These are phyloP conservation scores for Noccaea caerulescens DNA, from an alignment of 345 rosid species.

Conservation along the genomic window DNA sequence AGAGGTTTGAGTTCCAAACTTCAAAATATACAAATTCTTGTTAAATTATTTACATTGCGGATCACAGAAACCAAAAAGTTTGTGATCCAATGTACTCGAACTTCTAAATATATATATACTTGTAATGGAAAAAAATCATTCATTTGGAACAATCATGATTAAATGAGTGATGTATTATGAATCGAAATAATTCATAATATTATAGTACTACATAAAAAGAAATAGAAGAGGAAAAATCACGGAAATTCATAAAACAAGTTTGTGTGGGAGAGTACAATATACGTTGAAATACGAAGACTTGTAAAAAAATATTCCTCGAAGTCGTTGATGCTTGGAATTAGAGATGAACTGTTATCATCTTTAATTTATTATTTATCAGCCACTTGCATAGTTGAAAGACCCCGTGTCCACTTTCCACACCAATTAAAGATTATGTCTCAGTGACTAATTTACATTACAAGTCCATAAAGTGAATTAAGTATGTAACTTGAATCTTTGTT, in stretches of 20 bases:
- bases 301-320: constrained; percentile 22
- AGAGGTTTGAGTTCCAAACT: constrained; percentile 13
- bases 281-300: constrained; percentile 25
- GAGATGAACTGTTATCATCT: not conserved
- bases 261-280: constrained; percentile 22
- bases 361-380: not conserved
- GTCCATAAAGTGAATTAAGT: not conserved
- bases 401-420: constrained; percentile 31
- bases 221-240: not conserved
- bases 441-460: not conserved
- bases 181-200: not conserved
- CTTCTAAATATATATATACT: not conserved
- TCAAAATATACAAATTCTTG: not conserved
- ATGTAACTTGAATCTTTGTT: not conserved
- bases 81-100: not conserved
- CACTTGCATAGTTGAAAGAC: constrained; percentile 18
- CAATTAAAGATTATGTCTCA: constrained; percentile 1
- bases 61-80: constrained; percentile 1
- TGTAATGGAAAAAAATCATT: not conserved
- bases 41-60: not conserved
- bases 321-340: constrained; percentile 29
- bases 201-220: too few relatives aligned
- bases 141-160: not conserved
- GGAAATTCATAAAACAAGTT: not conserved
- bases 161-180: not conserved